Evolutionary conservation across 306 rosid genomes (phyloP).

Genomic region (Ormosia semicastrata): DNA sequence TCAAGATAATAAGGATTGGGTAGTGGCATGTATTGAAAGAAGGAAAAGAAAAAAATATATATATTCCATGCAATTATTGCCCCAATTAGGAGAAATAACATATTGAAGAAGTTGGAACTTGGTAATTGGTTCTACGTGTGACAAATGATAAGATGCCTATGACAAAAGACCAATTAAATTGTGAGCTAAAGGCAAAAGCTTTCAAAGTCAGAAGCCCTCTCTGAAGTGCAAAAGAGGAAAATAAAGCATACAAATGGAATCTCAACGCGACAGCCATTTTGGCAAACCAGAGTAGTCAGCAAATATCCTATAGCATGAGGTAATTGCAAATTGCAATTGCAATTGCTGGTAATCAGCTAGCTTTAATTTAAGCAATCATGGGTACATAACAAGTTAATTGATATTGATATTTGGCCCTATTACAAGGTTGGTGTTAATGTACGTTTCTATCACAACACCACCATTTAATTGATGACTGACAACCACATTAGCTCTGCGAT

Average conservation of each 20-base stretch:
- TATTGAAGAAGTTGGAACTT: background rate
- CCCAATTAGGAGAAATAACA: background rate
- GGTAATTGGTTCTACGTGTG: background rate
- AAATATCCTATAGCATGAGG: background rate
- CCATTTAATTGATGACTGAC: background rate
- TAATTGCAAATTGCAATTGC: background rate
- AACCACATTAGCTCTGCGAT: background rate
- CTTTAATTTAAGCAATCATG: background rate
- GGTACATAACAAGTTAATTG: background rate
- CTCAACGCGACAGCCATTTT: background rate
- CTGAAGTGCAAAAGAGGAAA: background rate
- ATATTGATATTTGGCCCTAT: background rate
- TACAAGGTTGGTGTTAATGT: background rate
- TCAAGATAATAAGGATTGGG: background rate
- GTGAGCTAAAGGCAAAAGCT: background rate
- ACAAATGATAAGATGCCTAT: background rate
- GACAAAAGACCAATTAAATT: background rate
- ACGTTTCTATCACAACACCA: constrained; percentile 3
- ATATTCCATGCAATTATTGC: background rate
- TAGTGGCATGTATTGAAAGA: background rate
- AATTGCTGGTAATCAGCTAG: background rate
- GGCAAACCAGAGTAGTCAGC: background rate
- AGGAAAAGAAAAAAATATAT: constrained; percentile 8
- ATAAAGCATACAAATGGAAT: background rate
- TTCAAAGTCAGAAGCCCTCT: background rate